Evolutionary conservation across 176 grass and related monocot genomes (phyloP), one percentile per base, ranked within the genome.

Genomic region (Paspalum notatum): DNA sequence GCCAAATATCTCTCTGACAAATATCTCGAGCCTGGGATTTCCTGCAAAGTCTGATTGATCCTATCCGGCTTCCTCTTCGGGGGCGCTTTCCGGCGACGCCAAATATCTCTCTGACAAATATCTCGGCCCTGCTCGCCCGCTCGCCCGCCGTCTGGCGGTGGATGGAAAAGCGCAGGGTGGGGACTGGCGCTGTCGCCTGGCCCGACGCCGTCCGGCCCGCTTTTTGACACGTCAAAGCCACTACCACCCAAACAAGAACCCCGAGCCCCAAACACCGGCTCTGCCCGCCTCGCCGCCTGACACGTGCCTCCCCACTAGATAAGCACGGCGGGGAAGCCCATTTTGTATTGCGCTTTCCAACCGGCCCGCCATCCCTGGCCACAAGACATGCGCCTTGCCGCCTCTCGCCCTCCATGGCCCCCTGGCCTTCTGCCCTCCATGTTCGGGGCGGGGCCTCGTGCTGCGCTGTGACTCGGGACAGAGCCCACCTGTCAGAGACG

Each of bases 171-270:
- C 80, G 74, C 74, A 72, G 2, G 0, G 13, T 5, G 5, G 2
- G 0, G 41, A 14, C 27, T 40, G 41, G 57, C 50, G 55, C 73
- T 70, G 50, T 46, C 72, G 18, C 2, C 26, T 6, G 85, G 25
- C 13, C 64, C 76, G 9, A 49, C 9, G 1, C 0, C 20, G 6
- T 8, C 0, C 20, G 6, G 8, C 16, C 25, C 59, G 41, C 80
- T 67, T 88, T 88, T 74, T 37, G 74, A 65, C 80, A 67, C 67
- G 74, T 88, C 71, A 48, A 65, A 16, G 4, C 42, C 66, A 43
- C 44, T 55, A 52, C 14, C 15, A 52, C 9, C n/a, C n/a, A n/a
- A 26, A 17, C 68, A 5, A 3, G 9, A 7, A 3, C 1, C 68
- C 9, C 8, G 4, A 26, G 49, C 22, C 75, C 24, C 25, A 51